A percentile compares a stretch with the other conserved stretches of the same genome.
These are phyloP conservation scores for Lentinus brumalis DNA, from an alignment of 768 basidiomycete genomes.

Conservation along the genomic window DNA sequence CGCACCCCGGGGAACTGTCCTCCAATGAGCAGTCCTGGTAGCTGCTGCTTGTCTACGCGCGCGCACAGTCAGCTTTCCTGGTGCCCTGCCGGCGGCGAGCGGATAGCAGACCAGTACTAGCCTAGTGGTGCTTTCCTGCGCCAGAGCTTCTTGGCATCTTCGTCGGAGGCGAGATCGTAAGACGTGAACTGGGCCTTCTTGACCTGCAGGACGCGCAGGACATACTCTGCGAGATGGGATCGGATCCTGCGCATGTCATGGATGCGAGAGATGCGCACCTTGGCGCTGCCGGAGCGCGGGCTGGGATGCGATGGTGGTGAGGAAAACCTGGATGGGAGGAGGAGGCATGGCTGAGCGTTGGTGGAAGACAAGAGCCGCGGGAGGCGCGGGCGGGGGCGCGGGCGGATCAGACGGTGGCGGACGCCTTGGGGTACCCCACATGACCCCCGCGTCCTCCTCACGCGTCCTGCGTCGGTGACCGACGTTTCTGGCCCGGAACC, in stretches of 20 bases:
- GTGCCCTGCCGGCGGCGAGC: neutral
- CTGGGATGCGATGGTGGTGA: slow-evolving; percentile 88
- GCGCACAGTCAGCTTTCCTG: neutral
- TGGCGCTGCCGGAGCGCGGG: slow-evolving; percentile 77
- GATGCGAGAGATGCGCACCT: slow-evolving; percentile 44
- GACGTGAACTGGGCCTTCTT: slow-evolving; percentile 83
- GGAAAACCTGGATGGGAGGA: slow-evolving; percentile 82
- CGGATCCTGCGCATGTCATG: neutral
- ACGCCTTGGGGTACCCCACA: slow-evolving; percentile 16
- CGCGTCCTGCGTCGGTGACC: neutral
- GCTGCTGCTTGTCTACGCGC: slow-evolving; percentile 71
- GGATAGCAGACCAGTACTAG: slow-evolving; percentile 29
- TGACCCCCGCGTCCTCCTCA: slow-evolving; percentile 10
- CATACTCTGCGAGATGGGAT: slow-evolving; percentile 59
- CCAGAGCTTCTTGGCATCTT: slow-evolving; percentile 79
- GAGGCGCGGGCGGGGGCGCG: neutral
- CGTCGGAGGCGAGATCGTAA: slow-evolving; percentile 85
- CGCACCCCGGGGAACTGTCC: slow-evolving; percentile 76
- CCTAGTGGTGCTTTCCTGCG: slow-evolving; percentile 76
- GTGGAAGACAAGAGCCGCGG: neutral
- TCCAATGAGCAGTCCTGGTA: slow-evolving; percentile 83
- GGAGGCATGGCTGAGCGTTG: slow-evolving; percentile 53
- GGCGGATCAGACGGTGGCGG: slow-evolving; percentile 11
- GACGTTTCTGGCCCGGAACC: neutral
- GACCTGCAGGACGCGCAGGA: slow-evolving; percentile 79